Base-by-base conservation (phyloP, 208 protist genomes). In the Leishmania aethiopica region DNA sequence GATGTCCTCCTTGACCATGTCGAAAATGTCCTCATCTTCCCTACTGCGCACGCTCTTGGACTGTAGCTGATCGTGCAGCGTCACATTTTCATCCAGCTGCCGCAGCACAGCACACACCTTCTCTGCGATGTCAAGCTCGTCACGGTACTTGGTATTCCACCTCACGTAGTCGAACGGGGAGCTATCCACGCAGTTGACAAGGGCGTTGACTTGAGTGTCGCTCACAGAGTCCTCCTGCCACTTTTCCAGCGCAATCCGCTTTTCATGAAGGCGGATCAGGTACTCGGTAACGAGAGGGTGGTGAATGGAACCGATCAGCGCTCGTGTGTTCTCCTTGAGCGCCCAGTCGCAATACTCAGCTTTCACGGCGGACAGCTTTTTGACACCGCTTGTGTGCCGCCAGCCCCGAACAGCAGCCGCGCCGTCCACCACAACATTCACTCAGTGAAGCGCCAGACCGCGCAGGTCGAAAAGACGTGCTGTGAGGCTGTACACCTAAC, bases 281-380 rank as follows among this genome's bases (percentile, higher is more conserved):
- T 97, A 97, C 80, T 97, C 93, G 4, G 89, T 90, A 19, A 97
- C 93, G 0, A 97, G 89, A 22, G 93, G 92, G 78, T 97, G 94
- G 69, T 97, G 94, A 77, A 94, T 55, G 35, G 82, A 75, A 37
- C 78, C 80, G 45, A 96, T 85, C n/a, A 92, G 77, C 28, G 73
- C 64, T 22, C 92, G 84, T 42, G 93, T 93, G 70, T 47, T 79
- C 71, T 91, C 86, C 25, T 49, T 66, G 15, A 97, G 89, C 42
- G 71, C 25, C 93, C 94, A 97, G 59, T 88, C 86, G n/a, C 70
- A 73, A 80, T 96, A 97, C 28, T 91, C 79, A 32, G 94, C 79
- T 82, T 86, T 89, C 25, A 70, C 66, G 17, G 81, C 70, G 2
- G 76, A 74, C 4, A 96, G 57, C 53, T 94, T 94, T 49, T 95